Conservation (phyloP, 805 yeast species). For the Ogataea glucozyma region DNA sequence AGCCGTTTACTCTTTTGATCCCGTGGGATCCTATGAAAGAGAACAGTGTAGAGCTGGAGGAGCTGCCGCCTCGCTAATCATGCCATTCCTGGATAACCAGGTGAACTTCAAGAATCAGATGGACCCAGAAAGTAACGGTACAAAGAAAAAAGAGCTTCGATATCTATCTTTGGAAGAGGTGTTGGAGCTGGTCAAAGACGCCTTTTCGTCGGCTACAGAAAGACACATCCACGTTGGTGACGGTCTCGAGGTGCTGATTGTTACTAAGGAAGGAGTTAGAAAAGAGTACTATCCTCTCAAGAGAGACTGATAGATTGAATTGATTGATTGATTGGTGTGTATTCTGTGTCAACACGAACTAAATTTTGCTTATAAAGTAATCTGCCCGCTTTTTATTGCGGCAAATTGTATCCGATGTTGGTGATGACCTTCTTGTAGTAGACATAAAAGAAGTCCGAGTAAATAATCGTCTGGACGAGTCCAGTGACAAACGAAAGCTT, state of each 20-base stretch:
- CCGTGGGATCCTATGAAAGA: slow-evolving; percentile 96
- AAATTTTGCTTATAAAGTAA: neutral
- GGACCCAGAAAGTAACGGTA: slow-evolving; percentile 76
- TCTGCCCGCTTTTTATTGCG: slow-evolving; percentile 23
- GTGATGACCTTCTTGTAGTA: slow-evolving; percentile 81
- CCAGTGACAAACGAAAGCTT: slow-evolving; percentile 77
- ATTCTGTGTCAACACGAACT: neutral
- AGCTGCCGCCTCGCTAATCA: slow-evolving; percentile 91
- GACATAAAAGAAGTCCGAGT: slow-evolving; percentile 94
- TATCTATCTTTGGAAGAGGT: slow-evolving; percentile 82
- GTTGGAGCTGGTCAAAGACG: slow-evolving; percentile 83
- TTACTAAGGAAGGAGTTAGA: slow-evolving; percentile 90
- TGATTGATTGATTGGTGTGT: neutral
- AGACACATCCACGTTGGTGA: slow-evolving; percentile 99
- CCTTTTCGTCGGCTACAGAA: slow-evolving; percentile 95
- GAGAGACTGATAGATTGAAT: slow-evolving; percentile 72
- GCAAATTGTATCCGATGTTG: slow-evolving; percentile 71
- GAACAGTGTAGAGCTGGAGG: slow-evolving; percentile 99
- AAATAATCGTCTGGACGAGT: slow-evolving; percentile 77
- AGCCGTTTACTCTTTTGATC: slow-evolving; percentile 93
- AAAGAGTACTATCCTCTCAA: slow-evolving; percentile 82
- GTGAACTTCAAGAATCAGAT: slow-evolving; percentile 93
- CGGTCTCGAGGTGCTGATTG: slow-evolving; percentile 85
- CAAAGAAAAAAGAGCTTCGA: slow-evolving; percentile 56
- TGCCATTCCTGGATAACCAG: slow-evolving; percentile 98